Evolutionary conservation across 2,329 filamentous ascomycete species (phyloP), one percentile per base, ranked within the genome.

Genomic region (Anisogramma anomala): DNA sequence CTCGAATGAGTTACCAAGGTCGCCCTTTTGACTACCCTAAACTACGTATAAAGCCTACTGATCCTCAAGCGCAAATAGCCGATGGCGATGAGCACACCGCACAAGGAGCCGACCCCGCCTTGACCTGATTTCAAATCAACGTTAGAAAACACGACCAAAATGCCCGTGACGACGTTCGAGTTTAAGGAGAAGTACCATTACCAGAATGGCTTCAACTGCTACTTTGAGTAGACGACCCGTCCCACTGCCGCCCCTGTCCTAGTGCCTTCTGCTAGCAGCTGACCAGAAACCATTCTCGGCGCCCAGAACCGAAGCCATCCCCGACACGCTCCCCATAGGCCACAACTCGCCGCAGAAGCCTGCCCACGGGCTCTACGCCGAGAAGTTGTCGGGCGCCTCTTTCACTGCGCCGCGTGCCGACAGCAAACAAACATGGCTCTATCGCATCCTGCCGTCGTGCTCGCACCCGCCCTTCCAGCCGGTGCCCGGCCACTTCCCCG

Each of bases 271-370:
- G 14, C 14, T 14, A 27, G 18, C 17, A 14, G 9, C 35, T 30
- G 11, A 27, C 30, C 38, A 6, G 30, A 22, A 11, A 15, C 22
- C 4, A 25, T 18, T 14, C 13, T 30, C 14, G 8, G 4, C 13
- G n/a, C 11, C 22, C 53, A 88, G 83, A 57, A 77, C 82, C 32
- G 84, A 91, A 67, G 84, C 84, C 33, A 66, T 89, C 42, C 68
- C 78, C 13, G 82, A 79, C 14, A 79, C 85, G 4, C 68, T 89
- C 4, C 84, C 86, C 7, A 56, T 85, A 44, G 84, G 73, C 36
- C 73, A 79, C 31, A 94, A 93, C 66, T 85, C 82, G 3, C 86
- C 86, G 0, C 85, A 93, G 58, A 85, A 86, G 55, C 79, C 79
- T 0, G 72, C 83, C 0, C 76, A 78, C 49, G 85, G 84, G 1